Evolutionary conservation across 306 rosid species (phyloP), one percentile per base, ranked within the genome.

Genomic region (Prunus kanzakura): DNA sequence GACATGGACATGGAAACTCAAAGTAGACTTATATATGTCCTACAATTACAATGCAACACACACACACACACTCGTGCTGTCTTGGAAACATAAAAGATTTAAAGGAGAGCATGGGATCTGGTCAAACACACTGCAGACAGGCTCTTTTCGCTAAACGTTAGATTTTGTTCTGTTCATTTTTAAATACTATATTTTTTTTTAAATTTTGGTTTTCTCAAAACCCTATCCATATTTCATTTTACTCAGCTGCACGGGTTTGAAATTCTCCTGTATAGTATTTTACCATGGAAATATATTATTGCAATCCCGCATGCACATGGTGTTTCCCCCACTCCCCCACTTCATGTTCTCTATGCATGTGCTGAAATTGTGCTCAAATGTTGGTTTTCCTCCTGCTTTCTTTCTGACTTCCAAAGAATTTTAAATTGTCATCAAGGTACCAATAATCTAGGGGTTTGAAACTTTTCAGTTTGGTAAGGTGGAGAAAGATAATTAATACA

Each of bases 21-120:
- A 80, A 86, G 79, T 49, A 51, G 57, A 74, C 78, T 68, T 83
- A 78, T 75, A 49, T 78, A 23, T 84, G 67, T 83, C 27, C 78
- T 72, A 75, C 85, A 63, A 80, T 81, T 72, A 81, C 89, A 77
- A 82, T 79, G 90, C 73, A 69, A 75, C 25, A 43, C 68, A 18
- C 54, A 64, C 61, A 75, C 68, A 64, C 83, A 75, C 88, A 82
- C 93, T 84, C 97, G 96, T 88, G 96, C 91, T 73, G 76, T 93
- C 96, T 88, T 86, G 97, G 85, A 85, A 86, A 83, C 75, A 69
- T 62, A 83, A 87, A 85, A 66, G 41, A 50, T 20, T 23, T 35
- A 15, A 67, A 22, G 50, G 64, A 58, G 69, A 69, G 79, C 83
- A 86, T 84, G 89, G 83, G 90, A 84, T 86, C 83, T 46, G 83